Evolutionary conservation across 2,329 filamentous ascomycete genomes (phyloP).

Genomic region (Coniochaeta pulveracea): DNA sequence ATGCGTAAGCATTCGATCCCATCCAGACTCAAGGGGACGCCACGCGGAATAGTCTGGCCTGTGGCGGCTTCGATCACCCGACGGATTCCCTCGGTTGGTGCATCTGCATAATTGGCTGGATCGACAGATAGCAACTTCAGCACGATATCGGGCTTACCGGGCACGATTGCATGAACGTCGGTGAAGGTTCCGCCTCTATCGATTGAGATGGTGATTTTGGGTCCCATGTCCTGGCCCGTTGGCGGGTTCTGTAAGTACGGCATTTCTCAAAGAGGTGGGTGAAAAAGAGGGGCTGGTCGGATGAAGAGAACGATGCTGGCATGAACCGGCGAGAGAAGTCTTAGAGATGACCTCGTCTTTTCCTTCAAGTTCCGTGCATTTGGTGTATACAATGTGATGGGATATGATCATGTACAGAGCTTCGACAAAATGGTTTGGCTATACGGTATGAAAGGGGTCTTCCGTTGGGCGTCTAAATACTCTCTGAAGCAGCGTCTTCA

Average conservation of each 20-base stretch:
- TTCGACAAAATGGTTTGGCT: too few species aligned
- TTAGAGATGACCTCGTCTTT: too few species aligned
- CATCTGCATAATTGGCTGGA: conserved; percentile 55
- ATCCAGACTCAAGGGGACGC: conserved; percentile 43
- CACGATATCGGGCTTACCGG: conserved; percentile 49
- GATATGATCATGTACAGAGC: too few species aligned
- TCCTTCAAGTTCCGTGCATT: too few species aligned
- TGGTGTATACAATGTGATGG: too few species aligned
- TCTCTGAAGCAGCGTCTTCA: not conserved
- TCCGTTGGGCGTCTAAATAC: too few species aligned
- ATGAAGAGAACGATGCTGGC: too few species aligned
- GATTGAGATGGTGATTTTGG: conserved; percentile 6
- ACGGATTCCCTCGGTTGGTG: conserved; percentile 55
- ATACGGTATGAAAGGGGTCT: conserved; percentile 1
- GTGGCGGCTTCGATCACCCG: conserved; percentile 23
- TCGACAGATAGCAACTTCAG: conserved; percentile 61
- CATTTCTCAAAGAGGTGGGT: too few species aligned
- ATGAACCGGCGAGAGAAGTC: too few species aligned
- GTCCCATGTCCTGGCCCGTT: too few species aligned
- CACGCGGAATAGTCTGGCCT: conserved; percentile 46
- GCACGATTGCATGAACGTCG: conserved; percentile 52
- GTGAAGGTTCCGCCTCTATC: conserved; percentile 57
- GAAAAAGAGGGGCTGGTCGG: too few species aligned
- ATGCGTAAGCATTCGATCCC: conserved; percentile 35
- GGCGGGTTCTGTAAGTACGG: too few species aligned